Conservation (phyloP, 768 basidiomycete genomes). For the Lactarius tabidus region DNA sequence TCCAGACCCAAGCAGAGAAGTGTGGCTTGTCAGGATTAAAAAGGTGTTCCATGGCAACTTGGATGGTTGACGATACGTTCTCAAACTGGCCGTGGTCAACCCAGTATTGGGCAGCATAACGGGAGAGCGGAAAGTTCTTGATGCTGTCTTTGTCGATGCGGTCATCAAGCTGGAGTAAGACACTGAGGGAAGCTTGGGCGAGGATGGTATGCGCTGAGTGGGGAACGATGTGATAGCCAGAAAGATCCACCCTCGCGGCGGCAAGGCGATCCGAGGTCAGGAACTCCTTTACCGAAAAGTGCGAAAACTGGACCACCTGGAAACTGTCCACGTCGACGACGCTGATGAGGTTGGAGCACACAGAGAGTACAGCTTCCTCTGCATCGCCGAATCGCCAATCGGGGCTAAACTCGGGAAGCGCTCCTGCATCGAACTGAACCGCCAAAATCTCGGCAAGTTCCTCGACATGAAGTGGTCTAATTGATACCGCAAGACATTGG, state of each 20-base stretch:
- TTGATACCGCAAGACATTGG: constrained; percentile 5
- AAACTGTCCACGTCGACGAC: background rate
- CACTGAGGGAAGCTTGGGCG: background rate
- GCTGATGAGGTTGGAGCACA: constrained; percentile 4
- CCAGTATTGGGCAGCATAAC: constrained; percentile 6
- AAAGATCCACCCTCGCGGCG: background rate
- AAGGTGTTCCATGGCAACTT: background rate
- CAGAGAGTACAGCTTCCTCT: background rate
- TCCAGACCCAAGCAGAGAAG: background rate
- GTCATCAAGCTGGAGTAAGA: background rate
- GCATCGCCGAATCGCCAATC: constrained; percentile 13
- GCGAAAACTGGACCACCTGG: constrained; percentile 3
- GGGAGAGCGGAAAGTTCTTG: background rate
- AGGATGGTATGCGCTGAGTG: background rate
- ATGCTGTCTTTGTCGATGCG: background rate
- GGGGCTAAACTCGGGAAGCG: background rate
- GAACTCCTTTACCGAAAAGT: constrained; percentile 15
- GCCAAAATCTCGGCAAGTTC: constrained; percentile 11
- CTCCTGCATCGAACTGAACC: background rate
- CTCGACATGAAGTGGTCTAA: background rate
- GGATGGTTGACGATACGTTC: background rate
- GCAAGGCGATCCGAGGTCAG: constrained; percentile 1
- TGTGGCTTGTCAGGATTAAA: background rate
- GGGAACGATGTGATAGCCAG: background rate
- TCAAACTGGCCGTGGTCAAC: background rate